Conservation (phyloP, 108 stramenopile genomes). For the Poteriospumella lacustris region DNA sequence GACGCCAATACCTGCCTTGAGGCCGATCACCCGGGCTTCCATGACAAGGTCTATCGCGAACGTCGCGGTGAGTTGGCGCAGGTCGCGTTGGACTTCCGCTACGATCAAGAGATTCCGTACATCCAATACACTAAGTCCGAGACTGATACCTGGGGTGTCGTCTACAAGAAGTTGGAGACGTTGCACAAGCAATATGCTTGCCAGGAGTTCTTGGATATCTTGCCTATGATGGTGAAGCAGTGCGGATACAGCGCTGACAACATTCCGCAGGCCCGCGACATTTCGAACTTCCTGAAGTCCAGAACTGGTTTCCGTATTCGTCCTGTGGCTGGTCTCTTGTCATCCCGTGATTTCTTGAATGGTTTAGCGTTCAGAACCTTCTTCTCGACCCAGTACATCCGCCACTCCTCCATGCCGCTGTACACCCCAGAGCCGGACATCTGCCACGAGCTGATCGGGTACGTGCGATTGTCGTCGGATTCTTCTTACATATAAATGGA, state of each 20-base stretch:
- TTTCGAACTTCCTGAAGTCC: conserved; percentile 69
- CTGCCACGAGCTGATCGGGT: conserved; percentile 66
- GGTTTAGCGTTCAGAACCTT: conserved; percentile 89
- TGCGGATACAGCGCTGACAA: conserved; percentile 71
- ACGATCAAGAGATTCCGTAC: conserved; percentile 66
- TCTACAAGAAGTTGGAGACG: conserved; percentile 77
- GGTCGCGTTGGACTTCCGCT: conserved; percentile 61
- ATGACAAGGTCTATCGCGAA: conserved; percentile 71
- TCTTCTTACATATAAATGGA: background rate
- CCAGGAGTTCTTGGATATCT: conserved; percentile 70
- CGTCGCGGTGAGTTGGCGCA: conserved; percentile 67
- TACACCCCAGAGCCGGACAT: conserved; percentile 94
- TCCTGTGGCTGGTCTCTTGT: conserved; percentile 87
- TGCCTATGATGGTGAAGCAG: conserved; percentile 56
- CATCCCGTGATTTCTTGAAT: conserved; percentile 89
- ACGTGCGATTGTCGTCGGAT: background rate
- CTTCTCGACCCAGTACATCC: conserved; percentile 92
- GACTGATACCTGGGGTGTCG: conserved; percentile 77
- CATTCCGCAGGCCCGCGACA: conserved; percentile 78
- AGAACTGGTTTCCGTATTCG: conserved; percentile 74
- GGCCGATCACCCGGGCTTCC: conserved; percentile 80
- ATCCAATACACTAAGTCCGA: conserved; percentile 82
- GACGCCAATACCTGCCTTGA: conserved; percentile 75
- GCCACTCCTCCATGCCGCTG: conserved; percentile 60
- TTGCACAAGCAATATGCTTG: conserved; percentile 79